phyloP scores from a whole-genome alignment of 768 basidiomycete species.

The Leucogyrophana mollusca region DNA sequence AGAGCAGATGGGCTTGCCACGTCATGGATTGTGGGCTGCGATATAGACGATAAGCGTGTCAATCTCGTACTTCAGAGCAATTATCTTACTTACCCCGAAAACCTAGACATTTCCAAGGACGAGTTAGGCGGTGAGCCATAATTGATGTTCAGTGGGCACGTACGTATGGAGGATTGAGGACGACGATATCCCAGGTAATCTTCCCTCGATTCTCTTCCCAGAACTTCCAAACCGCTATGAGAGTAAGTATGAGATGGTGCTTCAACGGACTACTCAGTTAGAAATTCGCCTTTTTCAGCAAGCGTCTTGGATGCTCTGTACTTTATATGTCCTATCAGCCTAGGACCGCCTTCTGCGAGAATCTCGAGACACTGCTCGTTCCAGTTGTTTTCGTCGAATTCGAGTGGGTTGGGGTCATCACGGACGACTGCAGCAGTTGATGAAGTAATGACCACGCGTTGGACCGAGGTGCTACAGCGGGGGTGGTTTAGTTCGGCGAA shows the following conservation, averaged over 20 bases:
- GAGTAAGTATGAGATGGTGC: background rate
- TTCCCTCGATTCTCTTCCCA: constrained; percentile 20
- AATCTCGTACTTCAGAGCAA: background rate
- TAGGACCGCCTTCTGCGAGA: constrained; percentile 39
- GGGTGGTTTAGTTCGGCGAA: background rate
- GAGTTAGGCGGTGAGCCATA: background rate
- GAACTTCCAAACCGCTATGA: constrained; percentile 41
- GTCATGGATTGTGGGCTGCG: constrained; percentile 37
- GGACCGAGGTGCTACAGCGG: background rate
- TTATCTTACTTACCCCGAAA: background rate
- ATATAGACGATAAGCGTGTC: background rate
- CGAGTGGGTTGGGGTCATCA: background rate
- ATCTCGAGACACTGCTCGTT: constrained; percentile 14
- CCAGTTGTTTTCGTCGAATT: background rate
- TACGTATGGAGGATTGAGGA: constrained; percentile 32
- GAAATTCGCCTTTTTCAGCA: constrained; percentile 46
- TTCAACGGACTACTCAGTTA: constrained; percentile 20
- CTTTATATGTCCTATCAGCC: constrained; percentile 32
- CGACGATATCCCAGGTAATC: constrained; percentile 29
- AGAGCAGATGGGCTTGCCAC: constrained; percentile 27
- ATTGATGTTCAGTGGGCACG: constrained; percentile 4
- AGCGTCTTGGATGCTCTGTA: constrained; percentile 58
- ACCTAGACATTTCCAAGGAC: background rate
- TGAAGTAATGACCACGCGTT: background rate
- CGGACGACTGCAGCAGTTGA: background rate